These are phyloP conservation scores for Aristolochia contorta DNA, from an alignment of 164 flowering plant genomes.

Conservation along the genomic window DNA sequence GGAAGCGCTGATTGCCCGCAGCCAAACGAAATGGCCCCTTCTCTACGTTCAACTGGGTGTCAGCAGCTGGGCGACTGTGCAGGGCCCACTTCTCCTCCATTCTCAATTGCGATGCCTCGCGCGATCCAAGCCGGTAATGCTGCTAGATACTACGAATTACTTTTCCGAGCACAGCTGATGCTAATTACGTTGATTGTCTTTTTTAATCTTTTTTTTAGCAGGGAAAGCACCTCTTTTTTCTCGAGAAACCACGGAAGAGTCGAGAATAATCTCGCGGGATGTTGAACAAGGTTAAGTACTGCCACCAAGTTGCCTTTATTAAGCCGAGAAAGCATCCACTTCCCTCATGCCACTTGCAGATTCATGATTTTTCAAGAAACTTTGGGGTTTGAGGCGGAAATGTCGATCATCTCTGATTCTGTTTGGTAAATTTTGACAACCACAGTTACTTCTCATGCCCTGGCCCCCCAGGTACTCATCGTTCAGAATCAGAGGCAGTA, in stretches of 20 bases:
- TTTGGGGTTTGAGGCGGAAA: neutral
- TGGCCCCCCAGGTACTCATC: no score
- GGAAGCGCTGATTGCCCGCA: slow-evolving; percentile 40
- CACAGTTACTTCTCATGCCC: no score
- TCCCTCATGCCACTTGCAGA: no score
- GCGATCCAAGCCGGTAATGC: neutral
- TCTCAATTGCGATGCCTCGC: neutral
- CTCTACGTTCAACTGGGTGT: slow-evolving; percentile 18
- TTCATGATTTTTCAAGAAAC: no score
- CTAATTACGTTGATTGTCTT: neutral
- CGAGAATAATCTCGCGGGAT: slow-evolving; percentile 5
- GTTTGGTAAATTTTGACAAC: neutral
- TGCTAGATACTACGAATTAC: neutral
- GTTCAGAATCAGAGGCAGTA: no score
- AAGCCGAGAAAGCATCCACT: no score
- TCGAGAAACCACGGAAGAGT: slow-evolving; percentile 4
- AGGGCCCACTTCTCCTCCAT: neutral
- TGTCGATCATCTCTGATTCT: neutral
- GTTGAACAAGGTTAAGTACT: slow-evolving; percentile 2
- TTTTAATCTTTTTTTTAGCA: neutral
- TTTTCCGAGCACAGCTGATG: neutral
- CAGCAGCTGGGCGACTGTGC: slow-evolving; percentile 14
- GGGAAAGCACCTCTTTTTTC: slow-evolving; percentile 1
- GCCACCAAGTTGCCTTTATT: neutral
- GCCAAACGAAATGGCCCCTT: slow-evolving; percentile 14